A percentile compares a stretch with the other conserved stretches of the same genome.
Conservation (phyloP, 2,329 filamentous ascomycete species). For the Hypoxylon sp. region DNA sequence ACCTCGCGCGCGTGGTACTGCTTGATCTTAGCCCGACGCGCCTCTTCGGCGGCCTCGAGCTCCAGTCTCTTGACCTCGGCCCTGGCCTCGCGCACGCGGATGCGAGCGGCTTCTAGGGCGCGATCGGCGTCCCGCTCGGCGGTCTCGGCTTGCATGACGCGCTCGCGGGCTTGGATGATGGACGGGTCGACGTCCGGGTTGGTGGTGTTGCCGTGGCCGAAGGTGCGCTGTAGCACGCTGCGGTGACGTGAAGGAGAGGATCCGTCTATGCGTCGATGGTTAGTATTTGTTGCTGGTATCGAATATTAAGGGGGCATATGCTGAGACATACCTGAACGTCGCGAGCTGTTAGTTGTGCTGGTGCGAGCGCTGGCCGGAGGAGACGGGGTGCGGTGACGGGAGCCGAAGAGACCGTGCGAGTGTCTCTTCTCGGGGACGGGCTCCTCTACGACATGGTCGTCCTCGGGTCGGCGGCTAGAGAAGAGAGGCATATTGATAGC, state of each 20-base stretch:
- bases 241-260: slow-evolving; percentile 50
- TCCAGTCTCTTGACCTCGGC: slow-evolving; percentile 75
- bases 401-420: slow-evolving; percentile 57
- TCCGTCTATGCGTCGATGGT: slow-evolving; percentile 21
- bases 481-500: slow-evolving; percentile 53
- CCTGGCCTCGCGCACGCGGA: slow-evolving; percentile 72
- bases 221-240: slow-evolving; percentile 61
- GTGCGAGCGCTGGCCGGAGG: slow-evolving; percentile 42
- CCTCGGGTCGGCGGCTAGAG: slow-evolving; percentile 52
- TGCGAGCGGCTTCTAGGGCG: slow-evolving; percentile 70
- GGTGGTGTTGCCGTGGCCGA: slow-evolving; percentile 62
- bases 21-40: slow-evolving; percentile 76
- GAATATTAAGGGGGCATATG: slow-evolving; percentile 13
- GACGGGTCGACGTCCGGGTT: slow-evolving; percentile 70
- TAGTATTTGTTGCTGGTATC: not conserved
- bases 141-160: slow-evolving; percentile 72
- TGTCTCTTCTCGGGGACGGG: slow-evolving; percentile 61
- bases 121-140: slow-evolving; percentile 76
- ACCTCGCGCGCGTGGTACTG: slow-evolving; percentile 75
- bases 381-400: slow-evolving; percentile 56
- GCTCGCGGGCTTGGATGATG: slow-evolving; percentile 73
- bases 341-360: slow-evolving; percentile 47
- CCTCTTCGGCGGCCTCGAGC: slow-evolving; percentile 75
- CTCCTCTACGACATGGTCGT: slow-evolving; percentile 56
- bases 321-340: slow-evolving; percentile 46